phyloP scores from a whole-genome alignment of 2,329 filamentous ascomycete species.

The Fulvia fulva region DNA sequence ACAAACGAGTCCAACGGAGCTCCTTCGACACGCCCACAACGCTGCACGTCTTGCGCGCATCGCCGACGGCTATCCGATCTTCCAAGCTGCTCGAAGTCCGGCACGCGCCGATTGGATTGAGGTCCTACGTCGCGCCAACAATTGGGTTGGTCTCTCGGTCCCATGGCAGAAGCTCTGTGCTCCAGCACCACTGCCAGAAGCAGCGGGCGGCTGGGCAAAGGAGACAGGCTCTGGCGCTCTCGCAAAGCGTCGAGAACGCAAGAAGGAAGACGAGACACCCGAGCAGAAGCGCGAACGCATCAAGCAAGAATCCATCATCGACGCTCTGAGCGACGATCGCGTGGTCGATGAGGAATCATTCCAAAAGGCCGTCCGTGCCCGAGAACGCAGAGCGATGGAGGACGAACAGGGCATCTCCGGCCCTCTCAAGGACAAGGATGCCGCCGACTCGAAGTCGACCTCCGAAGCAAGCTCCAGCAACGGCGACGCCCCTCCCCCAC shows the following conservation, averaged over 20 bases:
- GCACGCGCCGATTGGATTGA: constrained; percentile 78
- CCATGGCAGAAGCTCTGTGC: constrained; percentile 69
- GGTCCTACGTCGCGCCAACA: constrained; percentile 61
- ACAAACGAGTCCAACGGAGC: constrained; percentile 73
- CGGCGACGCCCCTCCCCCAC: constrained; percentile 23
- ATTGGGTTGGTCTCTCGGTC: constrained; percentile 63
- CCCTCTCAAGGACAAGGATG: constrained; percentile 30
- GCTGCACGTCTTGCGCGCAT: constrained; percentile 70
- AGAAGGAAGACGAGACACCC: constrained; percentile 40
- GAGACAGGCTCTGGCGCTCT: constrained; percentile 21
- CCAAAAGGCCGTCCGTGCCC: constrained; percentile 58
- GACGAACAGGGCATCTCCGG: constrained; percentile 48
- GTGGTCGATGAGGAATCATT: constrained; percentile 65
- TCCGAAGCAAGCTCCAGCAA: constrained; percentile 4
- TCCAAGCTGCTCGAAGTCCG: constrained; percentile 67
- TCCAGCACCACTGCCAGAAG: constrained; percentile 41
- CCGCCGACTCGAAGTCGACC: constrained; percentile 1
- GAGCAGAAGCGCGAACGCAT: constrained; percentile 57
- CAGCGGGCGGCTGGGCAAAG: constrained; percentile 33
- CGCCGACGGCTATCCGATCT: constrained; percentile 75
- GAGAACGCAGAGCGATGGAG: constrained; percentile 54
- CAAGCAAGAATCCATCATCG: constrained; percentile 63
- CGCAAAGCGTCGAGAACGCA: constrained; percentile 20
- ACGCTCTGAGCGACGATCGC: constrained; percentile 63
- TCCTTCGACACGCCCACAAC: constrained; percentile 76